Evolutionary conservation across 441 rosid genomes (phyloP).

Genomic region (Erodium moschatum): DNA sequence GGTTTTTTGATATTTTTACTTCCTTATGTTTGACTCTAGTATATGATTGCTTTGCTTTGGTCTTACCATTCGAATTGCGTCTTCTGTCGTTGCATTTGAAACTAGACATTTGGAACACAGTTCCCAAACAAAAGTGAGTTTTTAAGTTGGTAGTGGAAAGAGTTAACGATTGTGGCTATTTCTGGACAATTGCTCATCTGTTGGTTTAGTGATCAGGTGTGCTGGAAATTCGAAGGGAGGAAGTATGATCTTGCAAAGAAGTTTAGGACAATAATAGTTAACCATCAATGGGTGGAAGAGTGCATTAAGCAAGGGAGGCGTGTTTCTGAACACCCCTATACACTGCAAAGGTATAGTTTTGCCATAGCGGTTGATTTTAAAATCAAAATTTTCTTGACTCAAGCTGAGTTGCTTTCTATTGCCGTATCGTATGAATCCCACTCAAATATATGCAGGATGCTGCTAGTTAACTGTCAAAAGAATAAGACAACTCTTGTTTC

Average conservation of each 20-base stretch:
- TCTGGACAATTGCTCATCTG: no score
- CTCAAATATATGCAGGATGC: not conserved
- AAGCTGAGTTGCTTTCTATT: no score
- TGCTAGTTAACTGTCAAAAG: not conserved
- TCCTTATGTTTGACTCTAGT: not conserved
- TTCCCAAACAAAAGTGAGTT: not conserved
- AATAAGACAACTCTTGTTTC: not conserved
- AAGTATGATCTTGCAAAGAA: conserved; percentile 60
- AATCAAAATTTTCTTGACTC: no score
- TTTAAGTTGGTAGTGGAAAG: not conserved
- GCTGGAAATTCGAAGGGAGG: conserved; percentile 72
- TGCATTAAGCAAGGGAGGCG: conserved; percentile 57
- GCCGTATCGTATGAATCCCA: no score
- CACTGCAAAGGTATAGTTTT: conserved; percentile 40
- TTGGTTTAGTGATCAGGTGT: conserved; percentile 39
- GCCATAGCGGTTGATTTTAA: no score
- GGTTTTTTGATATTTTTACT: conserved; percentile 11
- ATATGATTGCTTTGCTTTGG: not conserved
- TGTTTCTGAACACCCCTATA: conserved; percentile 54
- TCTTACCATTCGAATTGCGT: not conserved
- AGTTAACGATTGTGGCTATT: not conserved
- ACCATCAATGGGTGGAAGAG: conserved; percentile 82
- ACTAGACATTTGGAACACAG: not conserved
- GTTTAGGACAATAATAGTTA: conserved; percentile 44
- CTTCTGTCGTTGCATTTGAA: not conserved